These are phyloP conservation scores for Actinidia arguta DNA, from an alignment of 179 eudicot species.

Conservation along the genomic window DNA sequence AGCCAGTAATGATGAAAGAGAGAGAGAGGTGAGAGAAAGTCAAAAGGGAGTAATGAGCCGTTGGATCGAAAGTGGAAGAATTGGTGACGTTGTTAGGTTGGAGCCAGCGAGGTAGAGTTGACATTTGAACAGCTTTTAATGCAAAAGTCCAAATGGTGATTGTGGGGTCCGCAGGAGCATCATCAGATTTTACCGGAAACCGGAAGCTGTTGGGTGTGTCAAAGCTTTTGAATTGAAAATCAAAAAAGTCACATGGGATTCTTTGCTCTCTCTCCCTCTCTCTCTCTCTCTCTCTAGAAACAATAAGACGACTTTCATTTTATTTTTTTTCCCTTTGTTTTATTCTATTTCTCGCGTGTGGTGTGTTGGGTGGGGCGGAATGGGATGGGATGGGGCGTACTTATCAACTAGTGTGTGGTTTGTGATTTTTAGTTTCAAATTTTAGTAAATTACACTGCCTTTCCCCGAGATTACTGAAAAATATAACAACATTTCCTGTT, in stretches of 20 bases:
- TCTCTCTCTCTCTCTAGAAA: neutral
- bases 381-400: neutral
- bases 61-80: slow-evolving; percentile 28
- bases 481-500: no score
- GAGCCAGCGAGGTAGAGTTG: slow-evolving; percentile 55
- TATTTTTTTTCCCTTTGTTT: neutral
- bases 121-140: slow-evolving; percentile 44
- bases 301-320: neutral
- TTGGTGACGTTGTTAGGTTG: slow-evolving; percentile 23
- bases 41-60: slow-evolving; percentile 49
- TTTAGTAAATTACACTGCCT: no score
- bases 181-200: slow-evolving; percentile 22
- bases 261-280: neutral
- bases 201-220: slow-evolving; percentile 5
- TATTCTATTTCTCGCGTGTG: neutral
- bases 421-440: no score
- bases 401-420: no score
- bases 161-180: slow-evolving; percentile 13
- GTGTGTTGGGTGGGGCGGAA: no score
- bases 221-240: slow-evolving; percentile 14
- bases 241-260: slow-evolving; percentile 17
- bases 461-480: no score
- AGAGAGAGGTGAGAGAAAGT: slow-evolving; percentile 25
- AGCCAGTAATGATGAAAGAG: slow-evolving; percentile 28
- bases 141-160: slow-evolving; percentile 31